Evolutionary conservation across 2,329 filamentous ascomycete genomes (phyloP).

Genomic region (Diaporthe ampelina): DNA sequence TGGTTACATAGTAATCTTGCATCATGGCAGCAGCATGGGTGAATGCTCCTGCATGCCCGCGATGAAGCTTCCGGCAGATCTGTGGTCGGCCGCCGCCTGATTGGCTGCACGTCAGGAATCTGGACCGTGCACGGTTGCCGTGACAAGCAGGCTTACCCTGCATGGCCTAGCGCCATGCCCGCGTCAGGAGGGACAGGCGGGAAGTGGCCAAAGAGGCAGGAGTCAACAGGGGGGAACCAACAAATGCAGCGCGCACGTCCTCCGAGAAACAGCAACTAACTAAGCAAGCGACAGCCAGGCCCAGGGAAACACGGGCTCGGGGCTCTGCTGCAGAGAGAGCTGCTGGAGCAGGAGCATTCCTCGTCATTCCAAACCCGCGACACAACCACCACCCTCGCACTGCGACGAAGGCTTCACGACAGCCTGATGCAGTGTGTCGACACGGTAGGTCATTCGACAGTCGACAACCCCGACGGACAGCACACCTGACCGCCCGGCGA

Average conservation of each 20-base stretch:
- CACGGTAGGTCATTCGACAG: slow-evolving; percentile 31
- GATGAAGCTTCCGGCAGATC: slow-evolving; percentile 30
- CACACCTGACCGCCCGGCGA: slow-evolving; percentile 33
- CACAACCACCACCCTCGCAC: slow-evolving; percentile 21
- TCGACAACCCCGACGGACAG: slow-evolving; percentile 29
- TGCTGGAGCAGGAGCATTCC: slow-evolving; percentile 15
- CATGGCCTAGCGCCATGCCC: slow-evolving; percentile 44
- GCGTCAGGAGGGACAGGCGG: slow-evolving; percentile 41
- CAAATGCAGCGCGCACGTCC: slow-evolving; percentile 27
- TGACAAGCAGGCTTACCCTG: slow-evolving; percentile 44
- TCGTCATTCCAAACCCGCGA: slow-evolving; percentile 26
- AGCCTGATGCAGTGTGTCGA: slow-evolving; percentile 36
- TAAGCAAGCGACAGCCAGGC: neutral
- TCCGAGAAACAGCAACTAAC: neutral
- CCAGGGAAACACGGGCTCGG: slow-evolving; percentile 30
- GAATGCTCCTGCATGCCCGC: slow-evolving; percentile 3
- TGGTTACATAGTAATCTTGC: neutral
- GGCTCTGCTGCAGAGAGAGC: neutral
- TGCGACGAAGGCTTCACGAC: slow-evolving; percentile 38
- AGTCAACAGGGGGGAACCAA: slow-evolving; percentile 34
- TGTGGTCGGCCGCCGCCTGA: slow-evolving; percentile 9
- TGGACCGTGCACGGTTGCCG: slow-evolving; percentile 45
- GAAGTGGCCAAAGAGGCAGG: slow-evolving; percentile 32
- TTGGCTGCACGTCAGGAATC: slow-evolving; percentile 13
- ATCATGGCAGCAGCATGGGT: neutral